These are phyloP conservation scores for Melanogaster broomeanus DNA, from an alignment of 768 basidiomycete genomes.

Conservation along the genomic window DNA sequence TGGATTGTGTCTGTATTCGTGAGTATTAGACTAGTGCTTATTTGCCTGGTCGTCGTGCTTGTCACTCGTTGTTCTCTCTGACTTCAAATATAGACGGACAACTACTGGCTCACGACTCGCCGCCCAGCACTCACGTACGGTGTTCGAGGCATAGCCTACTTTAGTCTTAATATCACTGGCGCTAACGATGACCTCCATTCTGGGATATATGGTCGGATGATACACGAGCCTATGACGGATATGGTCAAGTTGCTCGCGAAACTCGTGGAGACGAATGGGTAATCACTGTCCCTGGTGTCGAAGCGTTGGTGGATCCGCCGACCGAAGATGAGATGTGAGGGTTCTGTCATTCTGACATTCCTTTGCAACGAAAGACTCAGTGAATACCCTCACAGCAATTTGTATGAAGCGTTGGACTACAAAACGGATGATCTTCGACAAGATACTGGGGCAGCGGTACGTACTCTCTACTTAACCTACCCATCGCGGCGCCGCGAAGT, in stretches of 20 bases:
- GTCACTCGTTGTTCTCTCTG: no score
- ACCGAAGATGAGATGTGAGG: slow-evolving; percentile 45
- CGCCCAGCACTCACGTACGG: slow-evolving; percentile 81
- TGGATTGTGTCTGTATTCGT: slow-evolving; percentile 90
- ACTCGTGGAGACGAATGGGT: slow-evolving; percentile 73
- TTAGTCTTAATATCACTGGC: slow-evolving; percentile 74
- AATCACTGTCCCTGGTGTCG: slow-evolving; percentile 83
- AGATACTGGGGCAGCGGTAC: neutral
- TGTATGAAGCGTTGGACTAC: slow-evolving; percentile 73
- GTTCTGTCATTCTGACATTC: no score
- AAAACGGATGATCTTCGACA: slow-evolving; percentile 66
- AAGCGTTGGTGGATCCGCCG: slow-evolving; percentile 73
- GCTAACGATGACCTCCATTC: slow-evolving; percentile 89
- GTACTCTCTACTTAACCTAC: neutral
- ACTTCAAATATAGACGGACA: slow-evolving; percentile 66
- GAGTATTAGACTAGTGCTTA: slow-evolving; percentile 22
- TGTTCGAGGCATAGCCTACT: slow-evolving; percentile 81
- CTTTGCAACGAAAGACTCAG: no score
- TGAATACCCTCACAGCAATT: slow-evolving; percentile 40
- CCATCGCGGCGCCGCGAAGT: no score
- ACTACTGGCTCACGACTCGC: slow-evolving; percentile 85
- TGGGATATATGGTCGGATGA: slow-evolving; percentile 75
- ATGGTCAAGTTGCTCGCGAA: slow-evolving; percentile 74
- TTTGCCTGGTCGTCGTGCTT: no score
- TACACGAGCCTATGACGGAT: slow-evolving; percentile 90